A percentile compares a stretch with the other conserved stretches of the same genome.
phyloP scores from a whole-genome alignment of 768 basidiomycete genomes.

The Phylloporus sp. region DNA sequence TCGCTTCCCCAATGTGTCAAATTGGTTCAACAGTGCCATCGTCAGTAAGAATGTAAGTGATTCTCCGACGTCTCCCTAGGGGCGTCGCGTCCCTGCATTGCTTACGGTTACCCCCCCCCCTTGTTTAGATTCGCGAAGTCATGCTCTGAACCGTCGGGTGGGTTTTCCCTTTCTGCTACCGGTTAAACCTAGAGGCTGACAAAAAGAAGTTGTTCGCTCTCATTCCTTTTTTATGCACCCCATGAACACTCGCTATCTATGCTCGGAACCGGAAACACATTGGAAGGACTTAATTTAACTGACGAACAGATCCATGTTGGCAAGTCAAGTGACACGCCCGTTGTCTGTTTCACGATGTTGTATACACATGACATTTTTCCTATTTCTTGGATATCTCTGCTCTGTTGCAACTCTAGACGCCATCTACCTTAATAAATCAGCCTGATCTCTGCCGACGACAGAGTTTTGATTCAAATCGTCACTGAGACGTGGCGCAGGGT shows the following conservation, averaged over 20 bases:
- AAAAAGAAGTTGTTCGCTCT: neutral
- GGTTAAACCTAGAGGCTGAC: neutral
- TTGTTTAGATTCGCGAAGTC: conserved; percentile 45
- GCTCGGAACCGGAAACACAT: neutral
- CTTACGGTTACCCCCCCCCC: too few relatives aligned
- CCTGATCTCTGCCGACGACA: too few relatives aligned
- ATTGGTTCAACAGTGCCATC: conserved; percentile 45
- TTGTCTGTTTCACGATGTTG: neutral
- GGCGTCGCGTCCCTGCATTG: neutral
- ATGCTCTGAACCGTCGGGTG: conserved; percentile 38
- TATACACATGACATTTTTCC: neutral
- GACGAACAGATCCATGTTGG: neutral
- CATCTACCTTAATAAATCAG: neutral
- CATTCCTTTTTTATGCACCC: neutral
- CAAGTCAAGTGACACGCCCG: neutral
- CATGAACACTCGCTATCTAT: neutral
- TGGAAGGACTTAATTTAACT: neutral
- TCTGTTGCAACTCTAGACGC: neutral
- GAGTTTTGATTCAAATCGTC: too few relatives aligned
- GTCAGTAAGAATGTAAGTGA: conserved; percentile 68
- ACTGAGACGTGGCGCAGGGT: too few relatives aligned
- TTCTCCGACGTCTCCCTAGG: neutral
- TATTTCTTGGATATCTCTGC: neutral
- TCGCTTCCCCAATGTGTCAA: conserved; percentile 1
- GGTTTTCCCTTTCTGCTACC: neutral